Evolutionary conservation across 305 asterid species (phyloP), one percentile per base, ranked within the genome.

Genomic region (Fraxinus baroniana): DNA sequence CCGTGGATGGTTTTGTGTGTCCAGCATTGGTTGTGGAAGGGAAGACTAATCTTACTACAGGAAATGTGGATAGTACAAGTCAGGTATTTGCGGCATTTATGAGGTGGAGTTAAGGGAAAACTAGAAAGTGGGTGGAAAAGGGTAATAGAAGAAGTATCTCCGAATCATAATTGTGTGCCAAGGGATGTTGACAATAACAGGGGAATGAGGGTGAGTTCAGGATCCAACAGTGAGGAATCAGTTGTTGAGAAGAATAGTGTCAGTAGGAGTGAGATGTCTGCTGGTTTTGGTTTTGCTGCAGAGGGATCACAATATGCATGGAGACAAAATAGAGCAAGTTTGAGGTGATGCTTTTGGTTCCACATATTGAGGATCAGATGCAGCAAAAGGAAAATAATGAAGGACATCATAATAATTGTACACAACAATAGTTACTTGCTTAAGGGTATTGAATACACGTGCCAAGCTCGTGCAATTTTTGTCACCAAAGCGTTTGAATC

Each of bases 51-150:
- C 64, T 30, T 36, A 73, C 10, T 35, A 35, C 37, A n/a, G 83
- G 77, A 52, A 79, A 78, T 77, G 78, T 35, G 83, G 88, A 88
- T 55, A 84, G 82, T 7, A 86, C 94, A 2, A 86, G 83, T 82
- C 92, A 85, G 82, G 93, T 89, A 60, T 28, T 90, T 85, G 91
- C 89, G 0, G 93, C 98, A 0, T 71, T 91, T 81, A 87, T 87
- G 90, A 90, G 0, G 98, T 90, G 80, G 96, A 91, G 79, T 83
- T 92, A 89, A 86, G 85, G 66, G 97, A 86, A 49, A 85, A 89
- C 28, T 88, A 52, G 74, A 83, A 84, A 37, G 13, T 24, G 37
- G 76, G 64, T 66, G 86, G 87, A 39, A 24, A 74, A 13, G 77
- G 74, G 78, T 78, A 8, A 79, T 26, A 6, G 70, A 74, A 52